phyloP scores from a whole-genome alignment of 2,329 filamentous ascomycete species.

The Thielaviopsis punctulata region DNA sequence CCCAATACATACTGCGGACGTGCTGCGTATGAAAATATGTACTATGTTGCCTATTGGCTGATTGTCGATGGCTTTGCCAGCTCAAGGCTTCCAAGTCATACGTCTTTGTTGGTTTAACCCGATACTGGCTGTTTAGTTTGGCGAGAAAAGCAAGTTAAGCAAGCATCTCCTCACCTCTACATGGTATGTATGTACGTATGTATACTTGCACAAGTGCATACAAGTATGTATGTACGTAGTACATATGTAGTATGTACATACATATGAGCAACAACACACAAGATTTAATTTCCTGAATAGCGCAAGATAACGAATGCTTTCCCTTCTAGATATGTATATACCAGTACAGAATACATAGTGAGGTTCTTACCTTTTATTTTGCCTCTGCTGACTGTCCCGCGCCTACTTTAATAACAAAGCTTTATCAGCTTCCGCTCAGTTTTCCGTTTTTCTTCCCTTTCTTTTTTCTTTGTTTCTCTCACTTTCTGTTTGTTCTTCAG shows the following conservation, averaged over 20 bases:
- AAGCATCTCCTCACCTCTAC: no score
- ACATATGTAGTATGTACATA: no score
- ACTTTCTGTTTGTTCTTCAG: not conserved
- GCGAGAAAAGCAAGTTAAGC: not conserved
- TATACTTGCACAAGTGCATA: no score
- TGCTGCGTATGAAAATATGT: no score
- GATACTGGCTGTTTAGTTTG: not conserved
- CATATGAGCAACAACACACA: not conserved
- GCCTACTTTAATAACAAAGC: not conserved
- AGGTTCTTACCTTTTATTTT: not conserved
- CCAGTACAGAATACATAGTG: no score
- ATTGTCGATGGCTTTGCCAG: not conserved
- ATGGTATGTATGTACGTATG: no score
- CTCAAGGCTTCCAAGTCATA: not conserved
- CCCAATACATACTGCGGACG: no score
- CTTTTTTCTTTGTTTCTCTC: not conserved
- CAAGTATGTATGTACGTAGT: no score
- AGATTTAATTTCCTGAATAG: not conserved
- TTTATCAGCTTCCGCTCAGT: no score
- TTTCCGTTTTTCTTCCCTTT: not conserved
- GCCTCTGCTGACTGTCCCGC: not conserved
- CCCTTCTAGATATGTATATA: no score
- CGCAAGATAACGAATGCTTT: not conserved
- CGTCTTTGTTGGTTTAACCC: not conserved
- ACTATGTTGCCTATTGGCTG: not conserved